Evolutionary conservation across 1,139 yeast species (phyloP), one percentile per base, ranked within the genome.

Genomic region (Saccharomyces hybrid): DNA sequence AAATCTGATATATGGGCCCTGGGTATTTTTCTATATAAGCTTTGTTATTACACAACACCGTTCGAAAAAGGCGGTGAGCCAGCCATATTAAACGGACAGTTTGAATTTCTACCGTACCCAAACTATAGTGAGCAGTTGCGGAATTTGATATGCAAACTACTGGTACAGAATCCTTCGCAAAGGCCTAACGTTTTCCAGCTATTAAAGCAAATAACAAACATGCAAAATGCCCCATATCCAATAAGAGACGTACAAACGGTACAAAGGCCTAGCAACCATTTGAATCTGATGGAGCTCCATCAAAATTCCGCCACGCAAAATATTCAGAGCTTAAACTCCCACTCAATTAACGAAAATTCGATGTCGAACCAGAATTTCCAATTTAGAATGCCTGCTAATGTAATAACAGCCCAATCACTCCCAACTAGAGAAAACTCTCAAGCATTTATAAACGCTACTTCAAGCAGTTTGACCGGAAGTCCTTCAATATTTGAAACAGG

Each of bases 1-100:
- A 85, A 84, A 69, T 79, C 88, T 1, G 95, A 87, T 69, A 82
- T 86, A 42, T 87, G 95, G 95, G 95, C 95, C 0, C 70, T 87
- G 47, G 95, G 95, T 11, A 86, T 88, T 34, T 85, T 86, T 60
- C 72, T 86, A 28, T 87, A 84, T 72, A 87, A 87, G 65, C 70
- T 86, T 56, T 86, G 93, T 69, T 87, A 84, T 65, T 87, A 84
- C 65, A 86, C 86, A 0, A 87, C 95, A 0, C 95, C 95, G 0
- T 87, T 87, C 67, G 95, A 87, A 69, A 78, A 81, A 46, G 75
- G 73, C 28, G 93, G 91, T 11, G 91, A 86, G 59, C 74, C 80
- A 53, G 91, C 91, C 29, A 85, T 87, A 28, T 69, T 86, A 52
- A 83, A 82, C 65, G 88, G 88, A 3, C 75, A 78, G 21, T 86